These are phyloP conservation scores for Colletotrichum coccodes DNA, from an alignment of 2,329 filamentous ascomycete genomes.

Conservation along the genomic window DNA sequence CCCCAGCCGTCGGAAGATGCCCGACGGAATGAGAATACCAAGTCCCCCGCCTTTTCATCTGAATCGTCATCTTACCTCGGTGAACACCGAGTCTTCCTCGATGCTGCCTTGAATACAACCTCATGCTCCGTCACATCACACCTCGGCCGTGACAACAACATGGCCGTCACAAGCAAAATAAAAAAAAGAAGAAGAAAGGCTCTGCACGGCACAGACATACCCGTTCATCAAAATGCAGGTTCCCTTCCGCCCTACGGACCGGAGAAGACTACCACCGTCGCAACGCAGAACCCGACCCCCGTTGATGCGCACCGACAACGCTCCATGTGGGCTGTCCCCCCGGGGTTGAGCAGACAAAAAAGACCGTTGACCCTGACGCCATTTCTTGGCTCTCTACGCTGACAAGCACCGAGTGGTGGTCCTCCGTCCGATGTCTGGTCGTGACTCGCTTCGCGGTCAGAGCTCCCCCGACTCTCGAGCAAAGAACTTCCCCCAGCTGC, in stretches of 20 bases:
- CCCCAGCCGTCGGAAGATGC: neutral
- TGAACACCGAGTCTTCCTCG: neutral
- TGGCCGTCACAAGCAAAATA: neutral
- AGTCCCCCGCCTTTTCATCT: neutral
- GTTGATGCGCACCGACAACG: neutral
- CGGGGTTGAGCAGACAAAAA: neutral
- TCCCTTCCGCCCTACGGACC: neutral
- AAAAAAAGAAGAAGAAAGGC: no score
- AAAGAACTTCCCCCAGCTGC: neutral
- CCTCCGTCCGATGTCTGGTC: neutral
- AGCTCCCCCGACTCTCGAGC: neutral
- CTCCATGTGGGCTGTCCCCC: neutral
- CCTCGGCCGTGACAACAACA: neutral
- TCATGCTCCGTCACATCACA: neutral
- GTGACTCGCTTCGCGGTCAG: neutral
- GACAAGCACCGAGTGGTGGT: neutral
- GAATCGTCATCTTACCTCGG: slow-evolving; percentile 8
- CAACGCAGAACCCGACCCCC: neutral
- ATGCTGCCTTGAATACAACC: no score
- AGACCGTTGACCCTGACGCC: neutral
- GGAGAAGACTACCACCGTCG: neutral
- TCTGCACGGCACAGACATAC: neutral
- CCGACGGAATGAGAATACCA: neutral
- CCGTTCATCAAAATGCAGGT: neutral
- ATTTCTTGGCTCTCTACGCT: neutral